Evolutionary conservation across 129 eudicot genomes (phyloP), one percentile per base, ranked within the genome.

Genomic region (Ambrosia artemisiifolia): DNA sequence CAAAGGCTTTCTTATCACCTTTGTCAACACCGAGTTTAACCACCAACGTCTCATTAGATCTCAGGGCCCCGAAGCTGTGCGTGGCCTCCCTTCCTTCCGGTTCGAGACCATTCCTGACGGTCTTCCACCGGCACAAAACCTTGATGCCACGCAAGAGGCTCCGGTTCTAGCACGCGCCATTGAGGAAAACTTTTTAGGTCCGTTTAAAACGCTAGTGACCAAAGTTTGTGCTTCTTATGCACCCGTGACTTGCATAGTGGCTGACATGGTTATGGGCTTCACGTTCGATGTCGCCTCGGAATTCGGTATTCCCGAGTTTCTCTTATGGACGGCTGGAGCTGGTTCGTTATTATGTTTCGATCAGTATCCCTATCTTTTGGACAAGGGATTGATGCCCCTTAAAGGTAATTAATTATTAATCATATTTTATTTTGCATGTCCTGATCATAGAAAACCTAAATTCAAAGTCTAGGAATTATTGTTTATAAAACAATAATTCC

Each of bases 91-190:
- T n/a, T 85, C 81, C 17, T 88, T 88, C 66, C 57, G 72, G 11
- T 88, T 83, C 38, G 84, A 75, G 32, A 35, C 87, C 60, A 88
- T 88, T 69, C 91, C 88, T 1, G 95, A 83, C 54, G 88, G 91
- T 5, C 83, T 85, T n/a, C 84, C 86, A 3, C 70, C 76, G 2
- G 33, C 81, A 4, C 13, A 59, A 18, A 68, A 85, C 72, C 69
- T 53, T 19, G 77, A 88, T 53, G 84, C 77, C 49, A 57, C 84
- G 13, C 83, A 79, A 74, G 81, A 74, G 18, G 30, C 67, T 20
- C 36, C 73, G 0, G 5, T 75, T 65, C 50, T 83, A 34, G 42
- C 69, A 6, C 61, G 72, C 24, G 38, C 84, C 47, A 1, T 63
- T 5, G 62, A 59, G 1, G 82, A 70, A 16, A 63, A 50, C 13